phyloP scores from a whole-genome alignment of 2,329 filamentous ascomycete genomes.

The Esteya vermicola region DNA sequence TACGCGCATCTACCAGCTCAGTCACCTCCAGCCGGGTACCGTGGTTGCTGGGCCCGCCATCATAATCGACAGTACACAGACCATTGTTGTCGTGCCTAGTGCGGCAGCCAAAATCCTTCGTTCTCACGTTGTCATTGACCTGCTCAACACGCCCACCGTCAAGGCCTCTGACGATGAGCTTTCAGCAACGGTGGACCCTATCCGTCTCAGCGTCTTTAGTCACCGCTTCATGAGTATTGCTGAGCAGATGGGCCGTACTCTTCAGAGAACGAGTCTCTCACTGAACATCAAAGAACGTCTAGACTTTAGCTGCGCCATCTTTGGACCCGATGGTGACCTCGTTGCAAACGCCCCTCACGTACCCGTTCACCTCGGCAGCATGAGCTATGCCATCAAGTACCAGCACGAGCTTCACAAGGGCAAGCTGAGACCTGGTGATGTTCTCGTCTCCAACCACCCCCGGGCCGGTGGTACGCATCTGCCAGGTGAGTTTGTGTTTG shows the following conservation, averaged over 20 bases:
- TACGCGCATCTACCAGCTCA: constrained; percentile 70
- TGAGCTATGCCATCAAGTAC: constrained; percentile 67
- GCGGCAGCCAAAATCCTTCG: constrained; percentile 63
- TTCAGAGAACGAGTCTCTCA: constrained; percentile 69
- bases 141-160: constrained; percentile 38
- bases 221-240: constrained; percentile 78
- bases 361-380: constrained; percentile 65
- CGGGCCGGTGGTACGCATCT: constrained; percentile 74
- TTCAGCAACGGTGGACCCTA: constrained; percentile 64
- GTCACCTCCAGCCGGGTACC: constrained; percentile 57
- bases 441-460: constrained; percentile 71
- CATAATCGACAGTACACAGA: constrained; percentile 76
- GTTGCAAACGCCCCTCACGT: constrained; percentile 74
- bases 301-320: constrained; percentile 71
- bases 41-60: constrained; percentile 67
- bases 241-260: constrained; percentile 66
- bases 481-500: constrained; percentile 28
- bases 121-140: constrained; percentile 80
- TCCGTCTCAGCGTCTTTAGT: constrained; percentile 64
- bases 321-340: constrained; percentile 58
- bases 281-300: constrained; percentile 74
- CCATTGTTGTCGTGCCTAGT: constrained; percentile 73
- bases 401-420: constrained; percentile 69
- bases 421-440: constrained; percentile 63
- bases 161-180: constrained; percentile 12